A percentile compares a stretch with the other conserved stretches of the same genome.
Evolutionary conservation across 2,329 filamentous ascomycete genomes (phyloP).

Genomic region (Penicillium sp.): DNA sequence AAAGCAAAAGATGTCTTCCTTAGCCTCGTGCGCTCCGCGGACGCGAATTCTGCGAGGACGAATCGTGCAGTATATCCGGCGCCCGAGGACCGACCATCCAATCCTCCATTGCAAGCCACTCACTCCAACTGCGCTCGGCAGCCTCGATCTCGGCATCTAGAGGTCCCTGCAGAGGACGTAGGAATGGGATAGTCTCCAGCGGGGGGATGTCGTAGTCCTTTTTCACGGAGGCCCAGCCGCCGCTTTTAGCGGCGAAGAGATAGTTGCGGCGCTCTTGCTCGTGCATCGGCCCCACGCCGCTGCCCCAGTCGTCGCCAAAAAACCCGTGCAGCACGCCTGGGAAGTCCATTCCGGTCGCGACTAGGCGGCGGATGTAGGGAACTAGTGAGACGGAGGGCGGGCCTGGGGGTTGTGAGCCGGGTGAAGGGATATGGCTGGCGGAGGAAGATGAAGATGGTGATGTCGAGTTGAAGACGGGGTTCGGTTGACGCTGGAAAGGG

Average conservation of each 20-base stretch:
- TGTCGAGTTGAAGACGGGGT: constrained; percentile 49
- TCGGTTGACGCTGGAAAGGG: constrained; percentile 70
- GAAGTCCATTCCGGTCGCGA: constrained; percentile 88
- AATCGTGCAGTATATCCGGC: constrained; percentile 50
- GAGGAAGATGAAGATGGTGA: constrained; percentile 37
- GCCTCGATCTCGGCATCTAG: constrained; percentile 75
- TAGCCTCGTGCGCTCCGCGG: constrained; percentile 33
- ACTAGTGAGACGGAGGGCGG: constrained; percentile 65
- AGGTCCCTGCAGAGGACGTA: constrained; percentile 76
- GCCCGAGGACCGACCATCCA: constrained; percentile 93
- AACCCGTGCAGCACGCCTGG: constrained; percentile 87
- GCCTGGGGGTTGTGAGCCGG: constrained; percentile 37
- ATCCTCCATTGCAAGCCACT: constrained; percentile 95
- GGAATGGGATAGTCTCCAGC: constrained; percentile 81
- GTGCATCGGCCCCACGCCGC: constrained; percentile 77
- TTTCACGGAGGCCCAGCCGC: constrained; percentile 86
- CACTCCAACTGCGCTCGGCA: constrained; percentile 84
- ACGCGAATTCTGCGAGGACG: constrained; percentile 37
- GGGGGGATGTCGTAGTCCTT: constrained; percentile 83
- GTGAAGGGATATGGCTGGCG: constrained; percentile 44
- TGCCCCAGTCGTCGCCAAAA: constrained; percentile 89
- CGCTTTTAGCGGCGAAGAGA: constrained; percentile 90
- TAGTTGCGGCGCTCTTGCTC: constrained; percentile 92
- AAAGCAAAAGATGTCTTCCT: neutral
- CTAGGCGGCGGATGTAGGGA: constrained; percentile 84